Evolutionary conservation across 495 filamentous ascomycete genomes (phyloP).

Genomic region (Aspergillus steynii): DNA sequence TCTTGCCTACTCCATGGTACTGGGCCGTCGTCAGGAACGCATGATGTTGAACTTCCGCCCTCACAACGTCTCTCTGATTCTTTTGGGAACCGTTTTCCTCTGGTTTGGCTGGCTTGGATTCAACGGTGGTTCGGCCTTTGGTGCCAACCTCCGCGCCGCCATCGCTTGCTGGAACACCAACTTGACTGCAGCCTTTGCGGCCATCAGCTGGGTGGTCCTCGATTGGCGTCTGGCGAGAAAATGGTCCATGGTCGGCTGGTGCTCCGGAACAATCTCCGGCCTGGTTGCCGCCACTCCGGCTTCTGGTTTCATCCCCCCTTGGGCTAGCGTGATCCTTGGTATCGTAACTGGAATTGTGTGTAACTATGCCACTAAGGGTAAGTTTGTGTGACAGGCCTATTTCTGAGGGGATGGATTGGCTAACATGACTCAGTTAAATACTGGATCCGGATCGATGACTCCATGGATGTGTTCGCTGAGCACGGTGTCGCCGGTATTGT

Average conservation of each 20-base stretch:
- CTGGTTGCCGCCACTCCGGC: slow-evolving; percentile 91
- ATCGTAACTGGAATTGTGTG: slow-evolving; percentile 80
- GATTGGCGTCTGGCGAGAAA: slow-evolving; percentile 94
- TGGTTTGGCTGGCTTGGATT: slow-evolving; percentile 99
- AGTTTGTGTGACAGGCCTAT: slow-evolving; percentile 19
- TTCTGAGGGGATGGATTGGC: slow-evolving; percentile 17
- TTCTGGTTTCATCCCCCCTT: slow-evolving; percentile 84
- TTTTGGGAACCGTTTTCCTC: slow-evolving; percentile 89
- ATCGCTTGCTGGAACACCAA: slow-evolving; percentile 99
- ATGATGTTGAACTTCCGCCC: slow-evolving; percentile 97
- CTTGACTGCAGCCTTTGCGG: slow-evolving; percentile 83
- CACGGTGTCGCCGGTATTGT: slow-evolving; percentile 94
- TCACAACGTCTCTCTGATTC: slow-evolving; percentile 97
- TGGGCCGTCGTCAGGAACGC: slow-evolving; percentile 95
- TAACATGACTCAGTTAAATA: slow-evolving; percentile 72
- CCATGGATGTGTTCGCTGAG: slow-evolving; percentile 97
- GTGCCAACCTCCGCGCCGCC: slow-evolving; percentile 89
- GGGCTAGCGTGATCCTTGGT: slow-evolving; percentile 84
- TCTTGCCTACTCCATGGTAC: slow-evolving; percentile 91
- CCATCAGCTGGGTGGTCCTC: slow-evolving; percentile 86
- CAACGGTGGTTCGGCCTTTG: slow-evolving; percentile 97
- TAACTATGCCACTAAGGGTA: slow-evolving; percentile 91
- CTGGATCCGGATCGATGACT: slow-evolving; percentile 91
- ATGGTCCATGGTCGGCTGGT: slow-evolving; percentile 99
- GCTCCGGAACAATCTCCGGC: slow-evolving; percentile 88